A percentile compares a stretch with the other conserved stretches of the same genome.
These are phyloP conservation scores for Scheffersomyces lignosus DNA, from an alignment of 805 yeast genomes.

Conservation along the genomic window DNA sequence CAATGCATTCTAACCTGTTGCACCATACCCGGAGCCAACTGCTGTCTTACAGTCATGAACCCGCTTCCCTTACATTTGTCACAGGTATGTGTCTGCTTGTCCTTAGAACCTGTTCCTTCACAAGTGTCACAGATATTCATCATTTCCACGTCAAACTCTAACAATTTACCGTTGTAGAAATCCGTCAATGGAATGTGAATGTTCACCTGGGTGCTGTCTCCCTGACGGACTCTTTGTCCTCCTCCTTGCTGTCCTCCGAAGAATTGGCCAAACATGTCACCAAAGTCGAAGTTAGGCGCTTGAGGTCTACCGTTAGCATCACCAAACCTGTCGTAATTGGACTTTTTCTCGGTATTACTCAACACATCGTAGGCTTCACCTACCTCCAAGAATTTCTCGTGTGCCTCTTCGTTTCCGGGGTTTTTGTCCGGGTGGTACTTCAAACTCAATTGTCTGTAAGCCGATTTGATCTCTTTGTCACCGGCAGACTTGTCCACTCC, in stretches of 20 bases:
- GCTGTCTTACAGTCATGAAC: conserved; percentile 58
- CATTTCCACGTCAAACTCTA: conserved; percentile 63
- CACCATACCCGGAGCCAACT: conserved; percentile 86
- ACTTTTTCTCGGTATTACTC: conserved; percentile 66
- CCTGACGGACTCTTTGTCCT: conserved; percentile 49
- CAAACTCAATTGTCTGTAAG: conserved; percentile 78
- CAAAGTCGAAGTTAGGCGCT: conserved; percentile 37
- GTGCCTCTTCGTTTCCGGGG: conserved; percentile 71
- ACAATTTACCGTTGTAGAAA: conserved; percentile 65
- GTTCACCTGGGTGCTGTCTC: conserved; percentile 59
- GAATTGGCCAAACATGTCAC: conserved; percentile 66
- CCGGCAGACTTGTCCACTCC: conserved; percentile 70
- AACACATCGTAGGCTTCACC: conserved; percentile 93
- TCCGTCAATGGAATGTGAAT: conserved; percentile 61
- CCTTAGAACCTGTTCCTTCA: conserved; percentile 82
- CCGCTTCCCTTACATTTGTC: conserved; percentile 76
- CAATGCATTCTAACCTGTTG: conserved; percentile 82
- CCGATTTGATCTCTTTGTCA: conserved; percentile 81
- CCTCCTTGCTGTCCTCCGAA: conserved; percentile 33
- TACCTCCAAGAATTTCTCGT: conserved; percentile 81
- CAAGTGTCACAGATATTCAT: conserved; percentile 77
- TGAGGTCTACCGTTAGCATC: conserved; percentile 52
- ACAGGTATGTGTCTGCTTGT: conserved; percentile 70
- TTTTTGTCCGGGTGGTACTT: conserved; percentile 96
- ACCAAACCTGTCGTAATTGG: conserved; percentile 74